Base-by-base conservation (phyloP, 2,329 filamentous ascomycete species). In the Coleophoma cylindrospora region DNA sequence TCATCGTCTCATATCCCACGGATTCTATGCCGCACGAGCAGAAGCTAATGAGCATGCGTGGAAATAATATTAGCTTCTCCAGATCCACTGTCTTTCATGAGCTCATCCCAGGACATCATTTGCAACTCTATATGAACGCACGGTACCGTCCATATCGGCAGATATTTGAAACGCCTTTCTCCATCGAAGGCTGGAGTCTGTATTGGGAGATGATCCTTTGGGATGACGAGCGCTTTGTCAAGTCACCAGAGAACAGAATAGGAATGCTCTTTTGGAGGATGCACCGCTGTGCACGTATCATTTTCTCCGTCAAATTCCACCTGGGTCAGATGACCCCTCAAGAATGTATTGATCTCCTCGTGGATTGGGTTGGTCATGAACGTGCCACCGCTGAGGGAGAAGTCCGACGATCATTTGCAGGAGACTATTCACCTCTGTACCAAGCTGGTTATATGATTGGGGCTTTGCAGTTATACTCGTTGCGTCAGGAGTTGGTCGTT, bases 231-330 rank as follows among this genome's bases (percentile, higher is more conserved):
- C 71, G 74, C 54, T 83, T 81, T 57, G 71, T 74, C 50, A 65
- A 67, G 4, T 68, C 69, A 0, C 69, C 79, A 0, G 73, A 78
- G 51, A 75, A 82, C 54, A 70, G 70, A 37, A 70, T 83, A 19
- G 80, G 80, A 0, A 77, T 80, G 54, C 64, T 84, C 8, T 83
- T 82, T 61, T 83, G 80, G 80, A 71, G 78, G 13, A 81, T 83
- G 74, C 80, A 84, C 60, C 75, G 80, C 27, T 82, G 79, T 56
- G 74, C 75, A 6, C 74, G 80, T 36, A 82, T 82, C 55, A 65
- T 78, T 12, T 83, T 83, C 63, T 80, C 76, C 0, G 61, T 83
- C 1, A 74, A 73, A 37, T 83, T 81, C 51, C 80, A 83, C 57
- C 70, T 83, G 1, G 77, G 77, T 1, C 61, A 74, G 53, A 73